Evolutionary conservation across 441 rosid species (phyloP).

Genomic region (Pelargonium citronellum): DNA sequence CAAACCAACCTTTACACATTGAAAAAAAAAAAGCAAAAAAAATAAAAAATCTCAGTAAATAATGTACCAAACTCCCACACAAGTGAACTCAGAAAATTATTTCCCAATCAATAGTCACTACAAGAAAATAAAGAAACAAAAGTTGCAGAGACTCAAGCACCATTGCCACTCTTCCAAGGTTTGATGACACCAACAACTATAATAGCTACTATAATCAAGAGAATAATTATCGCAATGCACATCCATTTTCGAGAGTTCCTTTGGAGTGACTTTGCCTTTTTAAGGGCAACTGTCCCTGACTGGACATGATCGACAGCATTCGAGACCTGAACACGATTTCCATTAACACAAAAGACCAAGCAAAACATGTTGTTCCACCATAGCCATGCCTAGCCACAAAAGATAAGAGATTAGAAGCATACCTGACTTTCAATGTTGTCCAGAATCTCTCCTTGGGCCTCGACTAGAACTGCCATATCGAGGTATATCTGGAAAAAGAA

Average conservation of each 20-base stretch:
- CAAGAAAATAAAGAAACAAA: slow-evolving; percentile 13
- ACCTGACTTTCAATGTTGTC: slow-evolving; percentile 93
- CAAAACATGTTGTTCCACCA: slow-evolving; percentile 9
- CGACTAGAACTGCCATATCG: slow-evolving; percentile 95
- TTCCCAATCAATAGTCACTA: slow-evolving; percentile 1
- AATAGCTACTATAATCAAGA: slow-evolving; percentile 33
- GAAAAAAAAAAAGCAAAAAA: neutral
- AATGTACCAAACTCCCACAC: neutral
- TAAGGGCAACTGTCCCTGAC: slow-evolving; percentile 35
- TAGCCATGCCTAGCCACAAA: too few species aligned
- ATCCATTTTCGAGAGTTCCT: slow-evolving; percentile 38
- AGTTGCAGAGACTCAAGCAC: slow-evolving; percentile 22
- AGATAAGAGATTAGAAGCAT: slow-evolving; percentile 4
- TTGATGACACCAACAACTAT: slow-evolving; percentile 31
- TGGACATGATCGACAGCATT: slow-evolving; percentile 37
- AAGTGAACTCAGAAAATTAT: neutral
- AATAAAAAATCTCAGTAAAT: neutral
- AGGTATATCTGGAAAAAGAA: slow-evolving; percentile 58
- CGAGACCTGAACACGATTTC: slow-evolving; percentile 29
- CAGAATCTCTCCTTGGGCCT: slow-evolving; percentile 93
- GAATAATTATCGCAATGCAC: slow-evolving; percentile 41
- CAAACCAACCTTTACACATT: neutral
- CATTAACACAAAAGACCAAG: slow-evolving; percentile 16
- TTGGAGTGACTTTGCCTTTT: slow-evolving; percentile 34
- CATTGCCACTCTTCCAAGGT: slow-evolving; percentile 37